These are phyloP conservation scores for Paramecium sonneborni DNA, from an alignment of 73 alveolate genomes.

Conservation along the genomic window DNA sequence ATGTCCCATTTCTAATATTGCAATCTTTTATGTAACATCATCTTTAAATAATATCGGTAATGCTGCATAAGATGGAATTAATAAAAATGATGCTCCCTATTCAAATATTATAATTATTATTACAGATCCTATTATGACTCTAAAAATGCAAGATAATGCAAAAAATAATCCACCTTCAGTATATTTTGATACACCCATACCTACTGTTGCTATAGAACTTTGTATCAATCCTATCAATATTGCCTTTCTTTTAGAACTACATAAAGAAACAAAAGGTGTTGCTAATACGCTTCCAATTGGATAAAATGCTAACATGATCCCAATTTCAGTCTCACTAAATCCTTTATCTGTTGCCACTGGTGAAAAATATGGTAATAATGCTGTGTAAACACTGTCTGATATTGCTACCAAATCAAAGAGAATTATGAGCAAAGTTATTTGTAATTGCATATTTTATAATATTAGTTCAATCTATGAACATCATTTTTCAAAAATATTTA, in stretches of 20 bases:
- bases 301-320: conserved; percentile 30
- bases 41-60: background rate
- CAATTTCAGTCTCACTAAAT: conserved; percentile 18
- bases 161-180: background rate
- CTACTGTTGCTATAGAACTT: background rate
- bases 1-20: conserved; percentile 12
- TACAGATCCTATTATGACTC: background rate
- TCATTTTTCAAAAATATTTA: background rate
- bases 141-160: background rate
- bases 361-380: background rate
- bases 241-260: background rate
- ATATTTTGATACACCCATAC: background rate
- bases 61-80: conserved; percentile 5
- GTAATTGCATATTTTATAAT: background rate
- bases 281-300: conserved; percentile 22
- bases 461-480: background rate
- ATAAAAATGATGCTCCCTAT: conserved; percentile 7
- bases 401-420: conserved; percentile 12
- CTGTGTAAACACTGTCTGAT: conserved; percentile 19
- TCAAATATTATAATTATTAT: background rate
- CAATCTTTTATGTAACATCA: background rate
- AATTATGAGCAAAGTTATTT: background rate
- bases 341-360: conserved; percentile 20
- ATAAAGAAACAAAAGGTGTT: background rate
- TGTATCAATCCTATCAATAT: background rate